phyloP scores from a whole-genome alignment of 176 grass and related monocot species.

The Neostapfia colusana region DNA sequence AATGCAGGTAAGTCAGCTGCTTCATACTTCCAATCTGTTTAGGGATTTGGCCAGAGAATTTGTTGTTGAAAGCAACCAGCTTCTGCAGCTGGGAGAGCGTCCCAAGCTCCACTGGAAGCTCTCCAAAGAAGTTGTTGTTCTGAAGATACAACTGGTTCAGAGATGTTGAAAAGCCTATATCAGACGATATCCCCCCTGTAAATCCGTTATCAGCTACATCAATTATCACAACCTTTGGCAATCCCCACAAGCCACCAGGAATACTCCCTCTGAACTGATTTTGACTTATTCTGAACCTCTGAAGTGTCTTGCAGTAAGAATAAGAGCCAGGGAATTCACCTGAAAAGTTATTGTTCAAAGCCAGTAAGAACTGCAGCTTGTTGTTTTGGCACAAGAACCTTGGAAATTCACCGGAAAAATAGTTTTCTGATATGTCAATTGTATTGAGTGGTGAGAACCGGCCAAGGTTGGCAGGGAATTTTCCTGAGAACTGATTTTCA shows the following conservation, averaged over 20 bases:
- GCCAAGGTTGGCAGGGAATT: conserved; percentile 69
- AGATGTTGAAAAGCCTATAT: conserved; percentile 62
- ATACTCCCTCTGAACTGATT: conserved; percentile 70
- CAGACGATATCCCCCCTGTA: conserved; percentile 64
- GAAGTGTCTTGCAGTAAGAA: conserved; percentile 77
- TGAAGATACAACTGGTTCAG: conserved; percentile 89
- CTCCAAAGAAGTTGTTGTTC: conserved; percentile 67
- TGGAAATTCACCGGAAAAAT: conserved; percentile 84
- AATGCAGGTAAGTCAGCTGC: conserved; percentile 68
- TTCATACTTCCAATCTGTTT: conserved; percentile 63
- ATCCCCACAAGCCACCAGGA: conserved; percentile 61
- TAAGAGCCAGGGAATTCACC: conserved; percentile 80
- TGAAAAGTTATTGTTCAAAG: conserved; percentile 84
- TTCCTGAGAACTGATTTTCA: conserved; percentile 77
- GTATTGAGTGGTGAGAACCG: conserved; percentile 69
- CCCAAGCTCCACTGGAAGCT: conserved; percentile 71
- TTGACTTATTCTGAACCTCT: conserved; percentile 87
- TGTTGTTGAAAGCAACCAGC: conserved; percentile 72
- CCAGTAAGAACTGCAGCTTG: conserved; percentile 76
- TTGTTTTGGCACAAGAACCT: conserved; percentile 77
- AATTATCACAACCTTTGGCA: conserved; percentile 88
- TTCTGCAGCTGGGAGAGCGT: conserved; percentile 65
- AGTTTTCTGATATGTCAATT: conserved; percentile 94
- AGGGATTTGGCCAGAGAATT: conserved; percentile 68
- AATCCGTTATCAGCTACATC: conserved; percentile 80